Percentiles rank a stretch among this genome's conserved stretches.
Conservation (phyloP, 2,329 filamentous ascomycete genomes). For the Ascochyta pisi region DNA sequence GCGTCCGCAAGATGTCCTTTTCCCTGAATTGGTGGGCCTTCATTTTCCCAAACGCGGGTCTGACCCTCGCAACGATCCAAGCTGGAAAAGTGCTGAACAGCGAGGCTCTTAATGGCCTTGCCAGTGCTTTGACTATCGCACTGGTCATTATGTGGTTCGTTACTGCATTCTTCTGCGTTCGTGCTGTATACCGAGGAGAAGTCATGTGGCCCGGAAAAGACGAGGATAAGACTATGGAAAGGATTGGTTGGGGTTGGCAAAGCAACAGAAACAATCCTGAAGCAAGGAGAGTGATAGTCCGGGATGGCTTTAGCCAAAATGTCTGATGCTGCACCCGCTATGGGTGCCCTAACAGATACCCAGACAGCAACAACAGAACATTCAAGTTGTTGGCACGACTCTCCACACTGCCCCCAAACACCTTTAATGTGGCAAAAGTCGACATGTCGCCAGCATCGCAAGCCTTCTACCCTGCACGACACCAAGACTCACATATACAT, state of each 20-base stretch:
- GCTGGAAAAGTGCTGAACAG: conserved; percentile 63
- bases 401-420: too few species aligned
- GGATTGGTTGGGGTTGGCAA: background rate
- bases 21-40: conserved; percentile 62
- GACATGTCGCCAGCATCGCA: background rate
- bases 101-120: conserved; percentile 59
- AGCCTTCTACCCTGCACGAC: background rate
- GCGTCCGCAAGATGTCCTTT: conserved; percentile 50
- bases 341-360: background rate
- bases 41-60: conserved; percentile 70
- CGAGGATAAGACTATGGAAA: conserved; percentile 42
- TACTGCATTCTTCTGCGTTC: conserved; percentile 57
- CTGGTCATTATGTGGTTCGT: conserved; percentile 64
- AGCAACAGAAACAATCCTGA: background rate
- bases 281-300: background rate
- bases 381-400: too few species aligned
- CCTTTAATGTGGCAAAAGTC: too few species aligned
- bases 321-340: background rate
- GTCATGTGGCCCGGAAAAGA: conserved; percentile 62
- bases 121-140: conserved; percentile 62
- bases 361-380: background rate
- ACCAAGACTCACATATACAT: background rate
- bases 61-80: conserved; percentile 66
- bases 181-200: conserved; percentile 58
- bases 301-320: background rate